Conservation (phyloP, 805 yeast genomes). For the Lipomyces chichibuensis region DNA sequence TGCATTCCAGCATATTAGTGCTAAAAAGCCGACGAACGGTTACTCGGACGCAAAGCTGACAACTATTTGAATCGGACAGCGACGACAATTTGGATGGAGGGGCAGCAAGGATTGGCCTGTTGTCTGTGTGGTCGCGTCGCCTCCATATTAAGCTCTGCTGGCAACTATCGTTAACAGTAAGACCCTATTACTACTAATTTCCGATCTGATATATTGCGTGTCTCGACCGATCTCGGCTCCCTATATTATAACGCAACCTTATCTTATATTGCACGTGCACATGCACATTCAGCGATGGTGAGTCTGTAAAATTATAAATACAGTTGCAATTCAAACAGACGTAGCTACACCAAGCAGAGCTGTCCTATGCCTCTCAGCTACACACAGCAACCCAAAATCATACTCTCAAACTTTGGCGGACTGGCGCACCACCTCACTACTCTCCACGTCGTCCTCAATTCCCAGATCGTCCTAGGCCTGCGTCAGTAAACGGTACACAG, state of each 20-base stretch:
- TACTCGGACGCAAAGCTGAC: too few relatives aligned
- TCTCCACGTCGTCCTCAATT: constrained; percentile 3
- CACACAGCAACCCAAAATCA: neutral
- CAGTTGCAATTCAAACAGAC: neutral
- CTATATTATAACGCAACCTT: neutral
- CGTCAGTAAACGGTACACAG: neutral
- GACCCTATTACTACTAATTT: neutral
- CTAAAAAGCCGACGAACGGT: neutral
- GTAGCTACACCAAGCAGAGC: neutral
- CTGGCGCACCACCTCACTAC: neutral
- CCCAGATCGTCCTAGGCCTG: constrained; percentile 1
- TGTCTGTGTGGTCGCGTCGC: neutral
- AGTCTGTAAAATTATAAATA: neutral
- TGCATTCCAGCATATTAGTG: neutral
- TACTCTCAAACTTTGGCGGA: neutral
- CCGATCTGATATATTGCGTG: neutral
- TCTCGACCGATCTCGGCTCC: neutral
- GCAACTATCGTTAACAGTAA: neutral
- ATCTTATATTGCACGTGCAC: neutral
- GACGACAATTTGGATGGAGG: neutral
- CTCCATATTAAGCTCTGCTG: too few relatives aligned
- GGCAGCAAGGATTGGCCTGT: neutral
- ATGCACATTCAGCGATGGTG: too few relatives aligned
- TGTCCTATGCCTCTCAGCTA: too few relatives aligned
- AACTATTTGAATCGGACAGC: neutral